These are phyloP conservation scores for Globisporangium apiculatum DNA, from an alignment of 352 stramenopile species.

Conservation along the genomic window DNA sequence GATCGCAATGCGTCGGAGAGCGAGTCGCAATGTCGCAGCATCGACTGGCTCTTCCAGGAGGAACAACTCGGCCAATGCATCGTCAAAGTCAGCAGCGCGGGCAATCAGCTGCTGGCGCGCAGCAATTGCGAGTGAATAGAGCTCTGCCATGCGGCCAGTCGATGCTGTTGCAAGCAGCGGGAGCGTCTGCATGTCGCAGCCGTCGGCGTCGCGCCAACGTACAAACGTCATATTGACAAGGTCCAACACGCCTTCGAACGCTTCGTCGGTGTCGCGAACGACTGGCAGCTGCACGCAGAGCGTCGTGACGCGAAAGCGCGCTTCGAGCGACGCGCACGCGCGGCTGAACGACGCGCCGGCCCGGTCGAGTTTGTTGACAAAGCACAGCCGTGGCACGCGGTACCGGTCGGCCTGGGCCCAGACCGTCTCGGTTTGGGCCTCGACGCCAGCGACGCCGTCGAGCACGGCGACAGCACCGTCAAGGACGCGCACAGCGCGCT, in stretches of 20 bases:
- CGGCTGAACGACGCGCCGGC: conserved; percentile 92
- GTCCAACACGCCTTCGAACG: conserved; percentile 62
- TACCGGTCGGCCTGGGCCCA: conserved; percentile 79
- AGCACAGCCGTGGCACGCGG: conserved; percentile 89
- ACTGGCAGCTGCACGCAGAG: conserved; percentile 61
- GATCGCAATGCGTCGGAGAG: conserved; percentile 61
- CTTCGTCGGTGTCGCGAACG: conserved; percentile 33
- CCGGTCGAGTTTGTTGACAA: conserved; percentile 97
- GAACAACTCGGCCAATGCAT: conserved; percentile 67
- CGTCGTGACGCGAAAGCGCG: conserved; percentile 49
- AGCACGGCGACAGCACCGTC: conserved; percentile 97
- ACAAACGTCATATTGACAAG: conserved; percentile 65
- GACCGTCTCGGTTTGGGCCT: conserved; percentile 86
- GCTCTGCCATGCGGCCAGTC: conserved; percentile 35
- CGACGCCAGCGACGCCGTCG: conserved; percentile 95
- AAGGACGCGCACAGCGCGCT: conserved; percentile 94
- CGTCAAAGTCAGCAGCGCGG: conserved; percentile 57
- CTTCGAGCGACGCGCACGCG: conserved; percentile 71
- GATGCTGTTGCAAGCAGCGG: conserved; percentile 34
- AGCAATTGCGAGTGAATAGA: conserved; percentile 31
- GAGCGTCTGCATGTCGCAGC: conserved; percentile 40
- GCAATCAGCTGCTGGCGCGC: conserved; percentile 60
- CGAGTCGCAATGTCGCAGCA: conserved; percentile 34
- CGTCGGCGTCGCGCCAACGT: conserved; percentile 54
- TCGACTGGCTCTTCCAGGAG: conserved; percentile 62